Base-by-base conservation (phyloP, 1,284 basidiomycete genomes). In the Microbotryum saponariae region DNA sequence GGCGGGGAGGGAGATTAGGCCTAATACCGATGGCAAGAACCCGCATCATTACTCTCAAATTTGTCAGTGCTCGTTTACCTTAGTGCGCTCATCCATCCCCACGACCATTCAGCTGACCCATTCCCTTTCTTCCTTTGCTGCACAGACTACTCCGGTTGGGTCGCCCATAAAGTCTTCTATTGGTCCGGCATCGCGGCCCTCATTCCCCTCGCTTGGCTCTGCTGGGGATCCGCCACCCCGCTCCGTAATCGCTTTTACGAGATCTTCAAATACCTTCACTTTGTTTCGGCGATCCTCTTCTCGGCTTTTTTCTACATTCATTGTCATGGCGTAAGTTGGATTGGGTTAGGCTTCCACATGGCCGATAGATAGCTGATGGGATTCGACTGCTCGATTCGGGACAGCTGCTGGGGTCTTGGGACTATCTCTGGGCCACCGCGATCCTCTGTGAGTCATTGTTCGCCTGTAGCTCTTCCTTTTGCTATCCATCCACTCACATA, bases 301-400 rank as follows among this genome's bases (percentile, higher is more conserved):
- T 47, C 58, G 65, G 71, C 68, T 0, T 74, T 75, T 21, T 72
- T 78, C 29, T 78, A 77, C 71, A 70, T 77, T 42, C 77, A 79
- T 62, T 75, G 74, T 69, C 72, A 76, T 61, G 74, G 70, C 7
- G 53, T 64, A 14, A 47, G 60, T 50, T 21, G 61, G 62, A 61
- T 12, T 68, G 75, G 6, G 29, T 7, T 1, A 71, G 73, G 7
- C 87, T 53, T 74, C 84, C 54, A 78, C 81, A 60, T 78, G 37
- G 6, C 46, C 14, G n/a, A 20, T n/a, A 14, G 27, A 31, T 46
- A 7, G 20, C 31, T 27, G 8, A 37, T 20, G 20, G 18, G 37
- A 8, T n/a, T n/a, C n/a, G 14, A 12, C 12, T n/a, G 51, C 14
- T 21, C 23, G 33, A 6, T 9, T 45, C n/a, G 53, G 53, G 33